Evolutionary conservation across 768 basidiomycete genomes (phyloP).

Genomic region (Leccinum arenicola): DNA sequence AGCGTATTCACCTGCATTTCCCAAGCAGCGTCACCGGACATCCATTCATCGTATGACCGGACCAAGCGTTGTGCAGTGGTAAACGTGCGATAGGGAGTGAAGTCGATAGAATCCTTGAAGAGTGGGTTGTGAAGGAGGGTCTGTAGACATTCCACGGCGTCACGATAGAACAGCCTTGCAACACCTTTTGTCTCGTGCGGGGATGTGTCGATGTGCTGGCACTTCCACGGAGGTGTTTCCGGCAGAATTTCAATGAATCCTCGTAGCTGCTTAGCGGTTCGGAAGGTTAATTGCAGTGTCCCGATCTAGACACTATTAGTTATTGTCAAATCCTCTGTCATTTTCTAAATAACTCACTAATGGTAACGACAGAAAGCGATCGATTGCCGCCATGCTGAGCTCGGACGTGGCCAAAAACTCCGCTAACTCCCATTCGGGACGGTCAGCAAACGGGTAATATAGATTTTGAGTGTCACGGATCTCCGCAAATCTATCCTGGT

Average conservation of each 20-base stretch:
- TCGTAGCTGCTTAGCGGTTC: too few relatives aligned
- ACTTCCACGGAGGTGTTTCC: not conserved
- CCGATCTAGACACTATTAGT: too few relatives aligned
- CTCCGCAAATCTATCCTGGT: too few relatives aligned
- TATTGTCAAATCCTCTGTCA: too few relatives aligned
- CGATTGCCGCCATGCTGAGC: too few relatives aligned
- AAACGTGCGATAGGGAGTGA: conserved; percentile 16
- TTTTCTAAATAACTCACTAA: too few relatives aligned
- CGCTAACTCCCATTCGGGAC: too few relatives aligned
- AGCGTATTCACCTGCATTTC: conserved; percentile 19
- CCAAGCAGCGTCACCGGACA: conserved; percentile 28
- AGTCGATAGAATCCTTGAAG: conserved; percentile 2
- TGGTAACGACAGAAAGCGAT: too few relatives aligned
- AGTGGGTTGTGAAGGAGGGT: not conserved
- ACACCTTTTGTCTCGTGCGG: not conserved
- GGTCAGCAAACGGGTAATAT: too few relatives aligned
- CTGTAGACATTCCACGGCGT: not conserved
- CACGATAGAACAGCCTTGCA: not conserved
- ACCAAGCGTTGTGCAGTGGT: conserved; percentile 3
- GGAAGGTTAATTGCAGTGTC: too few relatives aligned
- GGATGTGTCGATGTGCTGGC: not conserved
- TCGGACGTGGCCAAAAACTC: too few relatives aligned
- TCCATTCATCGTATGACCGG: conserved; percentile 19
- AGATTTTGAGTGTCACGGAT: too few relatives aligned
- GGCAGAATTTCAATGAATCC: not conserved